Conservation (phyloP, 257 asterid genomes). For the Ilex aquifolium region DNA sequence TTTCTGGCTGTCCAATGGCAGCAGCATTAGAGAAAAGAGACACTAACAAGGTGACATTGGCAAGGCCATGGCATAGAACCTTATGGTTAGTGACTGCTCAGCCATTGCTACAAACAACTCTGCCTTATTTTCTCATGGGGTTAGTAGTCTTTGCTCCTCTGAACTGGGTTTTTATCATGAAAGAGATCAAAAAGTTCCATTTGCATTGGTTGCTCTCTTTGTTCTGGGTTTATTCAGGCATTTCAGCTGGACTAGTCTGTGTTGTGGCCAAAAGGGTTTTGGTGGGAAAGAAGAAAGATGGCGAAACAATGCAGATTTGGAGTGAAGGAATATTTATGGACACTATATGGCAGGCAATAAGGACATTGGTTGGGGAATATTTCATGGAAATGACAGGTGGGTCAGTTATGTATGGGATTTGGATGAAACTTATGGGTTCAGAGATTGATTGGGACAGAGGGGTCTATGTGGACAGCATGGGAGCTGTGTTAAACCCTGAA, state of each 20-base stretch:
- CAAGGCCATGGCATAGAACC: conserved; percentile 52
- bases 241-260: conserved; percentile 36
- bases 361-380: conserved; percentile 46
- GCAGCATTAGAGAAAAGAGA: conserved; percentile 12
- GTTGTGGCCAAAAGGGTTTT: conserved; percentile 50
- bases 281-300: conserved; percentile 46
- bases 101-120: conserved; percentile 46
- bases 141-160: conserved; percentile 33
- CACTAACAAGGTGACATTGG: conserved; percentile 32
- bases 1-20: conserved; percentile 55
- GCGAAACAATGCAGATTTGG: conserved; percentile 44
- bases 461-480: conserved; percentile 46
- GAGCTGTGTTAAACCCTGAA: conserved; percentile 60
- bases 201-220: conserved; percentile 41
- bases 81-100: conserved; percentile 46
- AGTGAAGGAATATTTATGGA: conserved; percentile 52
- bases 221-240: conserved; percentile 46
- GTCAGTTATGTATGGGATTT: conserved; percentile 35
- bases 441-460: conserved; percentile 40
- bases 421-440: conserved; percentile 65
- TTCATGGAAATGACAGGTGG: conserved; percentile 52
- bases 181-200: conserved; percentile 13
- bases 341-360: conserved; percentile 59
- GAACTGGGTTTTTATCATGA: conserved; percentile 21
- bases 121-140: conserved; percentile 55